These are phyloP conservation scores for Turnera subulata DNA, from an alignment of 345 rosid genomes.

Conservation along the genomic window DNA sequence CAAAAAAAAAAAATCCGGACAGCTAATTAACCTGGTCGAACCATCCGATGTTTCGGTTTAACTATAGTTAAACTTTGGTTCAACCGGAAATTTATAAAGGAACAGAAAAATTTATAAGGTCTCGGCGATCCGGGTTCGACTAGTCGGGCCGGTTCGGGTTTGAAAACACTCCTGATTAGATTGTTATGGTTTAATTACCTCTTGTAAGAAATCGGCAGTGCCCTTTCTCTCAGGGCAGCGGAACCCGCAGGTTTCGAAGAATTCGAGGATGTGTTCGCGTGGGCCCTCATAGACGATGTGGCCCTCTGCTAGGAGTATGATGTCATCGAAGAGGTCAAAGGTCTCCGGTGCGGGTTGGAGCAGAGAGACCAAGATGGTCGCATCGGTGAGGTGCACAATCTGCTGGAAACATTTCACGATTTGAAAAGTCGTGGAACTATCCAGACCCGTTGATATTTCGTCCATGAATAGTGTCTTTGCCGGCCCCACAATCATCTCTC, in stretches of 20 bases:
- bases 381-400: constrained; percentile 67
- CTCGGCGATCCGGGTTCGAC: too few species aligned
- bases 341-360: constrained; percentile 96
- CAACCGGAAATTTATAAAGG: too few species aligned
- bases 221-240: constrained; percentile 83
- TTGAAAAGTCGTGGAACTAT: constrained; percentile 86
- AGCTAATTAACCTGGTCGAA: too few species aligned
- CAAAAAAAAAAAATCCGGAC: too few species aligned
- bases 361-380: constrained; percentile 69
- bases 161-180: neutral
- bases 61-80: neutral
- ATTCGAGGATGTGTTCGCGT: constrained; percentile 50
- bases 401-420: constrained; percentile 87
- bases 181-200: constrained; percentile 38
- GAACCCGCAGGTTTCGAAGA: constrained; percentile 73
- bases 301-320: constrained; percentile 72
- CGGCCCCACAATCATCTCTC: constrained; percentile 97
- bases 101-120: too few species aligned
- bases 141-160: neutral
- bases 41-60: neutral
- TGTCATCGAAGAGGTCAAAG: constrained; percentile 80
- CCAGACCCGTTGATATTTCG: constrained; percentile 92
- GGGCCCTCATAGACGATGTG: constrained; percentile 90
- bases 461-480: constrained; percentile 89
- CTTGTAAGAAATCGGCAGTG: constrained; percentile 87